Base-by-base conservation (phyloP, 768 basidiomycete species). In the Phylloporus sp. region DNA sequence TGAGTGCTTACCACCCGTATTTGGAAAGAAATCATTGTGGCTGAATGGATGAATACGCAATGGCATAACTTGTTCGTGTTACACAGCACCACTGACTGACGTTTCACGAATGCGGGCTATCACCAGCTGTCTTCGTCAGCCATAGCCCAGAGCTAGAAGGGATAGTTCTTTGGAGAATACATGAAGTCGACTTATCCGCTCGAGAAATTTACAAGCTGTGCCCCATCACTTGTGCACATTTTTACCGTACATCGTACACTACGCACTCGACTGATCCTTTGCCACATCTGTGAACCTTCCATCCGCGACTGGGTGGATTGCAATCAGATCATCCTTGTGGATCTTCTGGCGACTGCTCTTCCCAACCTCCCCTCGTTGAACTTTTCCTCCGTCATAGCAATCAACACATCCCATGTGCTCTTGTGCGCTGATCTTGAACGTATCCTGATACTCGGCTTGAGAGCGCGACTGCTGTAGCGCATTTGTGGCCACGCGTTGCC, bases 371-470 rank as follows among this genome's bases (percentile, higher is more conserved):
- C 74, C 75, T 52, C 58, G 67, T 32, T 78, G 66, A 27, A 69
- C 66, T 40, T 65, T 67, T 43, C 67, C 56, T 32, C 86, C 86
- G 55, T 89, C 82, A 60, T 80, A 86, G 36, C 75, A 75, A 61
- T 95, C 90, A 1, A 93, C 81, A 7, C 58, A 60, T 52, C 77
- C 81, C 90, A 93, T 90, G 58, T 91, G 82, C 62, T 91, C 86
- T 32, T 75, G 71, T 28, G 71, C 69, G 10, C 79, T 72, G 21
- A 89, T 72, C 44, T 75, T 74, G 53, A 90, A 69, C 40, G 81
- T 72, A 43, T 80, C 72, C 53, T 67, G 69, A 60, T 84, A 82
- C 57, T 84, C 81, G 21, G 63, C 62, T 34, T 68, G 68, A 31
- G 77, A 79, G 65, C 70, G 73, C 46, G 70, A 69, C 61, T 65